Conservation (phyloP, 768 basidiomycete genomes). For the Phanerochaete sordida region DNA sequence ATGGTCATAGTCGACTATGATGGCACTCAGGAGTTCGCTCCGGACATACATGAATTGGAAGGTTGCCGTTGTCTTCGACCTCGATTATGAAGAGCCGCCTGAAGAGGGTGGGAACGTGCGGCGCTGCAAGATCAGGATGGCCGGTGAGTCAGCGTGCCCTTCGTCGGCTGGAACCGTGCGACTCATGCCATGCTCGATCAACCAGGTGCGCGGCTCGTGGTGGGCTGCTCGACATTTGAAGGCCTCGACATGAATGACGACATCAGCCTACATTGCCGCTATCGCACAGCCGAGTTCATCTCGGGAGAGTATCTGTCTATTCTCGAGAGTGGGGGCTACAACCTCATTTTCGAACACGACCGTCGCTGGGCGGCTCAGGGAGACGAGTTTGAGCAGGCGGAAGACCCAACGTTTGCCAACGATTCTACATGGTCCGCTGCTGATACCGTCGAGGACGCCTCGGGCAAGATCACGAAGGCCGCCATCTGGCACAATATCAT, state of each 20-base stretch:
- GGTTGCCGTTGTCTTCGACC: constrained; percentile 20
- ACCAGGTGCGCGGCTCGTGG: constrained; percentile 12
- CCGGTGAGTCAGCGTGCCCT: constrained; percentile 11
- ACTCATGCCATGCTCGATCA: too few relatives aligned
- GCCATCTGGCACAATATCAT: constrained; percentile 14
- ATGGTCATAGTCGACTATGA: too few relatives aligned
- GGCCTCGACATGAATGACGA: not conserved
- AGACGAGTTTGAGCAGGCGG: constrained; percentile 2
- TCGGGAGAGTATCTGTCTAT: constrained; percentile 18
- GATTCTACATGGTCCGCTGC: not conserved
- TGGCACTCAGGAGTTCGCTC: not conserved
- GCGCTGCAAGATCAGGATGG: constrained; percentile 15
- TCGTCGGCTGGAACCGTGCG: not conserved
- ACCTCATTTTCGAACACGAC: constrained; percentile 19
- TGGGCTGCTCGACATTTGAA: not conserved
- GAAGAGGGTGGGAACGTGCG: constrained; percentile 15
- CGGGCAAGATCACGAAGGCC: constrained; percentile 15
- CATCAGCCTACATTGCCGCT: constrained; percentile 7
- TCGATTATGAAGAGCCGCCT: constrained; percentile 5
- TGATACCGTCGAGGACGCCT: constrained; percentile 10
- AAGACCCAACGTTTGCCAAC: constrained; percentile 5
- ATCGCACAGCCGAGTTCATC: constrained; percentile 14
- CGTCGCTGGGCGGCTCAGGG: not conserved
- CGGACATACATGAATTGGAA: constrained; percentile 18
- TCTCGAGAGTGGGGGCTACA: constrained; percentile 12